A percentile compares a stretch with the other conserved stretches of the same genome.
Conservation (phyloP, 192 early-diverging fungal genomes). For the Entomortierella chlamydospora region DNA sequence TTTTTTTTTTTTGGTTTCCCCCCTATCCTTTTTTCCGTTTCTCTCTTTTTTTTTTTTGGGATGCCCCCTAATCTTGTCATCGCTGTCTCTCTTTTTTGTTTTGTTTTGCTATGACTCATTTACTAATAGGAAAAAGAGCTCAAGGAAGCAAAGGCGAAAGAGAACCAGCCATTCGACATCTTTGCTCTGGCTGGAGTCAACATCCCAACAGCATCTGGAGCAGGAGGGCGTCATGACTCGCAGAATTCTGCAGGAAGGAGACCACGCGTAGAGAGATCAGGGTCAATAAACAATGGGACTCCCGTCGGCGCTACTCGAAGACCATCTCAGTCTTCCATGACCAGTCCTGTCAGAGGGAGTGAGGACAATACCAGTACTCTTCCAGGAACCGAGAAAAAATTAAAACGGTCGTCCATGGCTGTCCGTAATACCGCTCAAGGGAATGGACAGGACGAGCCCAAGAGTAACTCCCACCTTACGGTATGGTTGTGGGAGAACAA, state of each 20-base stretch:
- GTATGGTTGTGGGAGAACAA: neutral
- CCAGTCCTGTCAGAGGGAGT: neutral
- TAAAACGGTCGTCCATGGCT: conserved; percentile 50
- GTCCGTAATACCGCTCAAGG: conserved; percentile 16
- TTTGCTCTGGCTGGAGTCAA: conserved; percentile 46
- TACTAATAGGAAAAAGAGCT: conserved; percentile 39
- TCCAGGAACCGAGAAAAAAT: conserved; percentile 24
- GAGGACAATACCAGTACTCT: neutral
- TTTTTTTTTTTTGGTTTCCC: neutral
- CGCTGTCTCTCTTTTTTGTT: too few relatives aligned
- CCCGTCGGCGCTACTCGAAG: neutral
- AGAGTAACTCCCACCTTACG: neutral
- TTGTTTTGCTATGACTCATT: neutral
- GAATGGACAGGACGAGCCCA: neutral
- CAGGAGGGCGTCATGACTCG: conserved; percentile 1
- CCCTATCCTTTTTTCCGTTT: neutral
- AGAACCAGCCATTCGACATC: conserved; percentile 46
- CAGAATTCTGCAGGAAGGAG: neutral
- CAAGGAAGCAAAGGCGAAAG: conserved; percentile 44
- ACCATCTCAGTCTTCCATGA: conserved; percentile 5
- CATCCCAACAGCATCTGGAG: conserved; percentile 13
- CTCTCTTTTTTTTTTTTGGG: too few relatives aligned
- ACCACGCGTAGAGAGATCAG: conserved; percentile 10
- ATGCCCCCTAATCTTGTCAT: neutral
- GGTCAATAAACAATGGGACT: neutral